A percentile compares a stretch with the other conserved stretches of the same genome.
These are phyloP conservation scores for Lachnellula suecica DNA, from an alignment of 2,329 filamentous ascomycete genomes.

Conservation along the genomic window DNA sequence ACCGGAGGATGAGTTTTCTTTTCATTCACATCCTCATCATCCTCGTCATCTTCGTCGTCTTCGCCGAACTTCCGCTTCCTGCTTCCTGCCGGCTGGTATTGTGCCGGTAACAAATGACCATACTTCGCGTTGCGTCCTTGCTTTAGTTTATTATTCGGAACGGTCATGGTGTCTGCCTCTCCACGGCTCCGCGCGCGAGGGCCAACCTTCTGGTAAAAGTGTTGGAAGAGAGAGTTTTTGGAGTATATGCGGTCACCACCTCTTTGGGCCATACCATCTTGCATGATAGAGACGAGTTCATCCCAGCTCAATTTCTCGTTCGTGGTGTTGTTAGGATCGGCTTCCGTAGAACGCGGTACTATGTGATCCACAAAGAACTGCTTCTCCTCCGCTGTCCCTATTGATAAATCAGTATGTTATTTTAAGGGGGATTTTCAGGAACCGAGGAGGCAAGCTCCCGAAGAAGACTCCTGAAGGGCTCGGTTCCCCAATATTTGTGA, in stretches of 20 bases:
- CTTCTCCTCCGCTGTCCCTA: conserved; percentile 1
- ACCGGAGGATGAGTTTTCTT: neutral
- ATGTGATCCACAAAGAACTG: conserved; percentile 9
- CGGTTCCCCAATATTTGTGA: no score
- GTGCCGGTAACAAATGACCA: neutral
- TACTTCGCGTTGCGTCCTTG: no score
- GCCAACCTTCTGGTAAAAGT: conserved; percentile 15
- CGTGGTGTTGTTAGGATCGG: neutral
- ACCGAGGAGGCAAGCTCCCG: no score
- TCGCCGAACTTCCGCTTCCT: neutral
- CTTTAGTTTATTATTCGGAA: neutral
- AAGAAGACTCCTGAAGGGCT: no score
- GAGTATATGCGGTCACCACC: conserved; percentile 1
- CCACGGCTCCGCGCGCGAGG: neutral
- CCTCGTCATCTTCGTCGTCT: neutral
- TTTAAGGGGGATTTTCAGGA: no score
- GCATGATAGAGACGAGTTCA: conserved; percentile 9
- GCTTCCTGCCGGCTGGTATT: neutral
- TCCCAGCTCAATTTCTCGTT: neutral
- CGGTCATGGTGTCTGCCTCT: conserved; percentile 1
- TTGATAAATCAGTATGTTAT: no score
- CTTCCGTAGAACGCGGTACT: conserved; percentile 1
- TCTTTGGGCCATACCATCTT: conserved; percentile 1
- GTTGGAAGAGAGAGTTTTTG: conserved; percentile 10
- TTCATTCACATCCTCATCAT: neutral